A percentile compares a stretch with the other conserved stretches of the same genome.
Evolutionary conservation across 768 basidiomycete genomes (phyloP).

Genomic region (Leccinum obscurum): DNA sequence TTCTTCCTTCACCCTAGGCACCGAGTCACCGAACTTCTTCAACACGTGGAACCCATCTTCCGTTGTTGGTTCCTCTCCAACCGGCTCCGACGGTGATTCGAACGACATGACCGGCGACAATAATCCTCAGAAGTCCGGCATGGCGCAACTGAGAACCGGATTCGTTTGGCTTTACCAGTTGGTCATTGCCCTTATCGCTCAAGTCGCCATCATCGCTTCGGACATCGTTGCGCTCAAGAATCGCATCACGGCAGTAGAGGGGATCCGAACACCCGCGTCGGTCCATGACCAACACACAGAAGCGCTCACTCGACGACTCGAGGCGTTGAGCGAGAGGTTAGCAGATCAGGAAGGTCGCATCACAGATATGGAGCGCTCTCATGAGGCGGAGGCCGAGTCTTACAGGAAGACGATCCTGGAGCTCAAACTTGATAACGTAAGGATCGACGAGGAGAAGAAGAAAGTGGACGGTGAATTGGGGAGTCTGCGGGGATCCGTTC

Average conservation of each 20-base stretch:
- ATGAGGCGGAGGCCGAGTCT: slow-evolving; percentile 1
- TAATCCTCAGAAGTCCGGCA: not conserved
- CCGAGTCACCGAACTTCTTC: not conserved
- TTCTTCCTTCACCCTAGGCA: not conserved
- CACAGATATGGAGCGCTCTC: slow-evolving; percentile 8
- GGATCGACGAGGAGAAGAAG: slow-evolving; percentile 11
- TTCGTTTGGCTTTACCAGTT: slow-evolving; percentile 13
- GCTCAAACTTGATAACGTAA: slow-evolving; percentile 12
- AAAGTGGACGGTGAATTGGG: slow-evolving; percentile 2
- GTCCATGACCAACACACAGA: not conserved
- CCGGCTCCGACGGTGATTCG: not conserved
- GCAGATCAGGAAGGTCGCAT: slow-evolving; percentile 18
- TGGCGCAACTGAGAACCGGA: slow-evolving; percentile 2
- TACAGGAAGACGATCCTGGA: slow-evolving; percentile 11
- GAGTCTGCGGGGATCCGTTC: slow-evolving; percentile 6
- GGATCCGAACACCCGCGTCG: not conserved
- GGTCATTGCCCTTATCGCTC: slow-evolving; percentile 3
- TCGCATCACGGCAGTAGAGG: slow-evolving; percentile 19
- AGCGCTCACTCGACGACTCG: slow-evolving; percentile 10
- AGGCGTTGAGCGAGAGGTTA: slow-evolving; percentile 7
- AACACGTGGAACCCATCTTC: not conserved
- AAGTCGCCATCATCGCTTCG: slow-evolving; percentile 7
- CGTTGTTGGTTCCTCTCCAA: not conserved
- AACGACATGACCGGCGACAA: not conserved
- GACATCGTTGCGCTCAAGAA: slow-evolving; percentile 19